Evolutionary conservation across 2,329 filamentous ascomycete species (phyloP), one percentile per base, ranked within the genome.

Genomic region (Pseudopithomyces chartarum): DNA sequence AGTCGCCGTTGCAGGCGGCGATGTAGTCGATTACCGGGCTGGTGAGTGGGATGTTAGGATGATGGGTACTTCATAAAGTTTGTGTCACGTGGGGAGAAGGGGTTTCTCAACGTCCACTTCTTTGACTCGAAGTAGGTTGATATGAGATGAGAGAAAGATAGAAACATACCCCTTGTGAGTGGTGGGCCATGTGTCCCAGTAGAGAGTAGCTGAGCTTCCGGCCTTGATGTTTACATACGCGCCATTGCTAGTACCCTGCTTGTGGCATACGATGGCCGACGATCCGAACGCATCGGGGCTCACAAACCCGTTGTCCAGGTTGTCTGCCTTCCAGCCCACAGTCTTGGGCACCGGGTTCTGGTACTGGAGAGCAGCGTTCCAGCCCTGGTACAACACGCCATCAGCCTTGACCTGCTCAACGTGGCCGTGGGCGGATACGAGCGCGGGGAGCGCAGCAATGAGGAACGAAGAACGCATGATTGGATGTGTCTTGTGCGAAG

Each of bases 11-110:
- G 55, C 71, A 74, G 8, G 61, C 22, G 10, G 73, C 72, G 5
- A 76, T 68, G 62, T 76, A 76, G 59, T 73, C 67, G 58, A 74
- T 58, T 0, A 76, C 59, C n/a, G 73, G 74, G 22, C 73, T 71
- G 33, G 13, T 3, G 34, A 11, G 8, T 23, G 39, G 29, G 17
- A 6, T 22, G 19, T 47, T 13, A 39, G 29, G 33, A 29, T 22
- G n/a, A 50, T 65, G 47, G 10, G 8, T 26, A 11, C 17, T 19
- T 22, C 12, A n/a, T n/a, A n/a, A n/a, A 20, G 12, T 32, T 29
- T 29, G 4, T 4, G 26, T 29, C 26, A 29, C 26, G 26, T 29
- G 4, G 4, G 4, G 26, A 29, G 26, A 5, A 29, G 26, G 8
- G 26, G 4, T 4, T 29, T 29, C 8, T 29, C 26, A 29, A 29